Evolutionary conservation across 139 green algal species (phyloP).

Genomic region (Chlamydomonas sp.): DNA sequence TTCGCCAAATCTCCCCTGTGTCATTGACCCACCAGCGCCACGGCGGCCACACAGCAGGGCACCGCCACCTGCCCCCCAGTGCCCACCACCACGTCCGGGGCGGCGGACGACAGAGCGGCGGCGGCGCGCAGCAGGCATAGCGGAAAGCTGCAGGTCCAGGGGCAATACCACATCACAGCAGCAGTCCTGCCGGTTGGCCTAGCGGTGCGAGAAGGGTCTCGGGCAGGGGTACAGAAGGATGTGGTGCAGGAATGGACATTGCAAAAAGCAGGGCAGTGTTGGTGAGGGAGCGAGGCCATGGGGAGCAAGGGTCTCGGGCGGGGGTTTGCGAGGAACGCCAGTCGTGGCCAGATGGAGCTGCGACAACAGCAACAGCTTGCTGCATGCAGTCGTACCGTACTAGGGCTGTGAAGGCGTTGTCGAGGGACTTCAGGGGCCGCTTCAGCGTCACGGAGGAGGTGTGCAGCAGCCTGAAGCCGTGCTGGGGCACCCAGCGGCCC

Average conservation of each 20-base stretch:
- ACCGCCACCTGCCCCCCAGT: not conserved
- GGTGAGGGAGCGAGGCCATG: too few species aligned
- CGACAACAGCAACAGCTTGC: too few species aligned
- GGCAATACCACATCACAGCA: not conserved
- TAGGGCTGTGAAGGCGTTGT: not conserved
- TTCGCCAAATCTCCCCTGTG: not conserved
- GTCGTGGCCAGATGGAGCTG: too few species aligned
- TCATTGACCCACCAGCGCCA: slow-evolving; percentile 2
- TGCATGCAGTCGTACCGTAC: too few species aligned
- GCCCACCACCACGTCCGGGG: slow-evolving; percentile 18
- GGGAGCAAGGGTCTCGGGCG: too few species aligned
- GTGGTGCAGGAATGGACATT: too few species aligned
- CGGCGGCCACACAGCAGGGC: slow-evolving; percentile 3
- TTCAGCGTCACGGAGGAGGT: not conserved
- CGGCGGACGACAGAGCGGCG: not conserved
- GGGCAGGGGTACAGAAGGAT: too few species aligned
- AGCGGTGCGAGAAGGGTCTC: too few species aligned
- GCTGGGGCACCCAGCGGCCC: not conserved
- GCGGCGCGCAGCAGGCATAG: not conserved
- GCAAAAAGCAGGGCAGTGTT: too few species aligned
- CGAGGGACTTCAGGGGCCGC: not conserved
- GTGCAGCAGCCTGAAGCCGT: slow-evolving; percentile 2
- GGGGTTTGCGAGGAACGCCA: too few species aligned
- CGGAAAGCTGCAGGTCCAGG: not conserved
- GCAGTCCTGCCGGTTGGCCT: too few species aligned